Base-by-base conservation (phyloP, 176 grass and related monocot species). In the Cenchrus purpureus region DNA sequence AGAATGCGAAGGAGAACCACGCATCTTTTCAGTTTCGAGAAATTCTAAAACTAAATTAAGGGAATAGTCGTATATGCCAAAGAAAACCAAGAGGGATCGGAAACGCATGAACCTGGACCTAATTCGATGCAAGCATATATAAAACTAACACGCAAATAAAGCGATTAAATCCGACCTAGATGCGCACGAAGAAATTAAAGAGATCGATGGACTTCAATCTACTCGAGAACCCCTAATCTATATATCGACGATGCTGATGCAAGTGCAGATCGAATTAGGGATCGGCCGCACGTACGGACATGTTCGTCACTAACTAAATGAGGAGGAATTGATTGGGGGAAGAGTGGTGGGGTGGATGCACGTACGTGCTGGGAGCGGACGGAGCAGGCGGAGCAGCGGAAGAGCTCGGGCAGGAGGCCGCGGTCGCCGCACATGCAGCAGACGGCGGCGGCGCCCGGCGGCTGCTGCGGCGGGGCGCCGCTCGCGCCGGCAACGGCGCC, bases 381-480 rank as follows among this genome's bases (percentile, higher is more conserved):
- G 71, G 84, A 82, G 83, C 96, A 98, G 75, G 87, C 74, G 71
- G 91, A 87, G 78, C 96, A 98, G 83, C 81, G 91, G 91, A 98
- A 95, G 67, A 98, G 77, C 89, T 98, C 93, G 29, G 92, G 87
- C 73, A 82, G 89, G 42, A 98, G 88, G 64, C 96, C 96, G 5
- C 83, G 83, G 78, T 98, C 96, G 87, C 96, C 96, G 83, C 96
- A 98, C 93, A 98, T 98, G 96, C 96, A 95, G 79, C 96, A 98
- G 51, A 95, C 81, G 59, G 81, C 46, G 73, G 77, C 31, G 31
- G 31, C 20, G 51, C 32, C 51, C 74, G 76, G 53, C 10, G 29
- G 15, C 20, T 59, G n/a, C 53, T 54, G 66, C 31, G 60, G 42
- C 42, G 66, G 68, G 34, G 53, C 34, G 61, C 70, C 48, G 50